A percentile compares a stretch with the other conserved stretches of the same genome.
phyloP scores from a whole-genome alignment of 2,329 filamentous ascomycete species.

The Diaporthe caulivora region DNA sequence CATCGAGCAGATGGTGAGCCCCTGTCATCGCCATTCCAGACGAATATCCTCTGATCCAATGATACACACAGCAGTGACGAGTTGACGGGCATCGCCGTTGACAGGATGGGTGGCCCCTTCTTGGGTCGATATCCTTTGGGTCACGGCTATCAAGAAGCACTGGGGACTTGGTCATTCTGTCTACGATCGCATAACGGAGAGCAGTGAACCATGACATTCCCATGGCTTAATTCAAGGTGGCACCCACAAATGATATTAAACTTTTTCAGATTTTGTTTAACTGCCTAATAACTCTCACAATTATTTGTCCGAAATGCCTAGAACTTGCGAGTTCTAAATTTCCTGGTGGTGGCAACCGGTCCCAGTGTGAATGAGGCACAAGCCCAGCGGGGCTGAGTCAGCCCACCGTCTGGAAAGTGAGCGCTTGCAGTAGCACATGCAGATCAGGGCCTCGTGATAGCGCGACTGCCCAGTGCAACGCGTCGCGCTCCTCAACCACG shows the following conservation, averaged over 20 bases:
- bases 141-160: neutral
- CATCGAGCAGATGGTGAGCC: neutral
- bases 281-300: neutral
- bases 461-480: slow-evolving; percentile 24
- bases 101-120: neutral
- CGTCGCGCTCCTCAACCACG: slow-evolving; percentile 31
- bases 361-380: neutral
- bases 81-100: neutral
- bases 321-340: neutral
- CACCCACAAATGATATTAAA: neutral
- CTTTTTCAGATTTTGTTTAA: neutral
- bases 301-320: too few relatives aligned
- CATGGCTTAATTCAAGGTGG: too few relatives aligned
- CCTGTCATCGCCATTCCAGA: neutral
- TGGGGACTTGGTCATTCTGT: neutral
- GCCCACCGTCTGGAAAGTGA: neutral
- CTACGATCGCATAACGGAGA: too few relatives aligned
- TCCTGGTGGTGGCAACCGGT: neutral
- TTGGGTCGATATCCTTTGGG: neutral
- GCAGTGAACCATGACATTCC: too few relatives aligned
- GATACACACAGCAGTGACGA: neutral
- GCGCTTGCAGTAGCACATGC: neutral
- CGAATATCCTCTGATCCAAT: neutral
- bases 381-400: neutral
- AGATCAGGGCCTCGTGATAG: slow-evolving; percentile 29